Evolutionary conservation across 2,329 filamentous ascomycete species (phyloP), one percentile per base, ranked within the genome.

Genomic region (Thermothelomyces thermophilus): DNA sequence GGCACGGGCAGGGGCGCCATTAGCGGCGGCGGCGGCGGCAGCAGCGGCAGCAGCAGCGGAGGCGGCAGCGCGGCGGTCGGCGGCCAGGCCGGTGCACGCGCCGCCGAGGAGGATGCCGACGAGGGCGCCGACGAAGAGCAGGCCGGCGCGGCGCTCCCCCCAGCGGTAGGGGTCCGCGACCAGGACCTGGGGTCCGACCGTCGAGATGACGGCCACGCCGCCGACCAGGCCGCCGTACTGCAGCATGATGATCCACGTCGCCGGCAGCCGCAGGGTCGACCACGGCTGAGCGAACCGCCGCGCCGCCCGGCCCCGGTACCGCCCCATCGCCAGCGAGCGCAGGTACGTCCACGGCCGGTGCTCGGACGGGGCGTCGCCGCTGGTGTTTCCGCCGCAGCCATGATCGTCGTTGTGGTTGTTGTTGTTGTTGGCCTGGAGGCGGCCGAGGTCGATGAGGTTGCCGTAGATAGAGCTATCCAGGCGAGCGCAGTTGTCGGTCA

Each of bases 141-240:
- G 54, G 0, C 68, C 67, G 0, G 60, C 56, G 13, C 68, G 62
- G 11, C 68, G 62, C 0, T 48, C 48, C 0, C 65, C 64, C 67
- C 66, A 70, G 0, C 60, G 48, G 46, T 70, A 70, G 68, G 68
- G 0, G 63, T 64, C 1, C 42, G 39, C 0, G 54, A n/a, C 50
- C 1, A 70, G 59, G 0, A 68, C 20, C 20, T 65, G 56, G 0
- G 68, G 61, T 0, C 66, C 68, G 0, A 69, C 59, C 1, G 63
- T 64, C 0, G 66, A 67, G 2, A 70, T 63, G 0, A 66, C 63
- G 1, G 67, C 61, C 2, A 66, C 60, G 2, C 62, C 63, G 2
- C 67, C 68, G 0, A 70, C 64, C 0, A 70, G 57, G 0, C 66
- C 65, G 9, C 64, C 65, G 26, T 69, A 70, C 42, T 68, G 66